Evolutionary conservation across 164 flowering plant genomes (phyloP).

Genomic region (Tetracentron sinense): DNA sequence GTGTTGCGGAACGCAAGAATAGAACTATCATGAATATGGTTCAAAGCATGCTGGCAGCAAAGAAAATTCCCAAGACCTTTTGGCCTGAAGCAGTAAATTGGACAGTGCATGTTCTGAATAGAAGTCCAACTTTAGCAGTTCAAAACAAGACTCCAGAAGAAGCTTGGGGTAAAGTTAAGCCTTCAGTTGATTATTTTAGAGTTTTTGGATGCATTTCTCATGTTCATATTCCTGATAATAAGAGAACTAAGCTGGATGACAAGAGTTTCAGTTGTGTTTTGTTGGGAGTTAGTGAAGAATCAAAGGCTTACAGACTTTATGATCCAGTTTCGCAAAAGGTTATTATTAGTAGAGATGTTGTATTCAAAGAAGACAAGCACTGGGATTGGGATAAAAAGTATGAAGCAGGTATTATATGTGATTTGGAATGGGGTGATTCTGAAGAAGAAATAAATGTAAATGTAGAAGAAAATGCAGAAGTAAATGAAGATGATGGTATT

Average conservation of each 20-base stretch:
- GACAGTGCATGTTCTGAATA: background rate
- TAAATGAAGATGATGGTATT: no score
- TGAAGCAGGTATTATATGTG: background rate
- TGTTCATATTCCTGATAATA: background rate
- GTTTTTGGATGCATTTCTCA: background rate
- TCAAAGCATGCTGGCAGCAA: background rate
- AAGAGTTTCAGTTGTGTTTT: background rate
- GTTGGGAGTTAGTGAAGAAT: background rate
- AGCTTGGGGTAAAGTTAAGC: background rate
- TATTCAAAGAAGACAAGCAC: background rate
- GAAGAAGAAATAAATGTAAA: no score
- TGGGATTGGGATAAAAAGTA: background rate
- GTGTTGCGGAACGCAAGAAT: background rate
- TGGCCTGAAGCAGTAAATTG: background rate
- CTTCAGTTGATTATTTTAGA: background rate
- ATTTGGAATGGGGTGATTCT: background rate
- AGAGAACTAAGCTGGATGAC: background rate
- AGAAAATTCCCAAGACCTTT: background rate
- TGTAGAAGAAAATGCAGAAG: no score
- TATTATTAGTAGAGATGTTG: background rate
- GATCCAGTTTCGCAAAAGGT: background rate
- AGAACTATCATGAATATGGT: background rate
- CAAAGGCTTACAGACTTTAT: background rate
- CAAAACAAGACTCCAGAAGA: background rate
- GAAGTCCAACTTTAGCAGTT: background rate